These are phyloP conservation scores for Sclerotinia sclerotiorum DNA, from an alignment of 2,329 filamentous ascomycete species.

Conservation along the genomic window DNA sequence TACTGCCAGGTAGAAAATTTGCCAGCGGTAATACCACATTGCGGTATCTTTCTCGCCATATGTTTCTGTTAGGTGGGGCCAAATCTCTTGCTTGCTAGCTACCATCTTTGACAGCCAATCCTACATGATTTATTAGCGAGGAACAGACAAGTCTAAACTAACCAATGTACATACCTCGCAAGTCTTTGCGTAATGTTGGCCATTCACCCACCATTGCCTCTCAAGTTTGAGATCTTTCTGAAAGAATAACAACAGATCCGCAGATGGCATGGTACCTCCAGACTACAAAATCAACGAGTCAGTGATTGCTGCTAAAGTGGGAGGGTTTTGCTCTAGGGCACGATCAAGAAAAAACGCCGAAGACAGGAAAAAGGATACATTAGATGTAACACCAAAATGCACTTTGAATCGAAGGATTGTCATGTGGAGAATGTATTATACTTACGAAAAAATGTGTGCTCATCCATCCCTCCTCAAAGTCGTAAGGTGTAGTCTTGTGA, in stretches of 20 bases:
- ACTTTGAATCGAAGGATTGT: not conserved
- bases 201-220: slow-evolving; percentile 70
- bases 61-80: slow-evolving; percentile 63
- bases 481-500: slow-evolving; percentile 64
- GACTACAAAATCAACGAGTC: slow-evolving; percentile 42
- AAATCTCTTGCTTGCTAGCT: slow-evolving; percentile 58
- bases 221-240: slow-evolving; percentile 60
- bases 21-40: slow-evolving; percentile 69
- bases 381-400: not conserved
- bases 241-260: slow-evolving; percentile 66
- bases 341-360: not conserved
- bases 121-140: slow-evolving; percentile 37
- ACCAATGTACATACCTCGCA: slow-evolving; percentile 54
- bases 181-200: slow-evolving; percentile 66
- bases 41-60: slow-evolving; percentile 60
- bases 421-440: not conserved
- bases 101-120: slow-evolving; percentile 64
- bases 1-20: slow-evolving; percentile 68
- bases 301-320: not conserved
- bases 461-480: slow-evolving; percentile 74
- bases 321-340: not conserved
- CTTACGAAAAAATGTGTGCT: slow-evolving; percentile 64
- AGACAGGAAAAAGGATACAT: not conserved
- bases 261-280: slow-evolving; percentile 69
- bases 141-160: not conserved